Base-by-base conservation (phyloP, 371 early-diverging fungal species). In the Mucor mucedo region DNA sequence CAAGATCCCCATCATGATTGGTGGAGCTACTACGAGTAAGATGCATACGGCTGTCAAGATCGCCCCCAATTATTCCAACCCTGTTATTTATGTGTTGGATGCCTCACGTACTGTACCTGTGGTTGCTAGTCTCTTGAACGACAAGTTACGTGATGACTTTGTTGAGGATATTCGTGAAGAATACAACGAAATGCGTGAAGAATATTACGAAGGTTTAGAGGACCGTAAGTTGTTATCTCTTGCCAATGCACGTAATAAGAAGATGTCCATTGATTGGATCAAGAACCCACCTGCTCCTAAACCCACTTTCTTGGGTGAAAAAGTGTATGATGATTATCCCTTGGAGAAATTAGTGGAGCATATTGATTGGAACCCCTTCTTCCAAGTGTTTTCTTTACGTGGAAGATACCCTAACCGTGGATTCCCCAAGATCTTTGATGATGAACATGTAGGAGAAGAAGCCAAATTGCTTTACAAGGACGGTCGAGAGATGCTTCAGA, bases 321-420 rank as follows among this genome's bases (percentile, higher is more conserved):
- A 87, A 70, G 78, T 91, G n/a, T 88, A 89, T 63, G 79, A 90
- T 58, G 79, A 92, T 57, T 85, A 86, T 70, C 90, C 91, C 52
- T 83, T 96, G 33, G 82, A 84, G 45, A 68, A 80, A 35, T 76
- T 95, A 4, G 68, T 93, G 27, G 75, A 82, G 10, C 92, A 88
- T 65, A 95, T 96, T 56, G 97, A 96, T 73, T 96, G 97, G 96
- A 96, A 94, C 60, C 97, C 97, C 16, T 93, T 96, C 86, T 96
- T 96, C 89, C 95, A 95, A 75, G 93, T 93, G 27, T 96, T 95
- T 92, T 96, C 95, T 77, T 84, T 96, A 27, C 87, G 96, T 35
- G 96, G 97, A 57, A 91, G 91, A 61, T 96, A 95, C 71, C 96
- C 96, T 13, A 95, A 96, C 82, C 90, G 95, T 64, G 96, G 96